Percentiles rank a stretch among this genome's conserved stretches.
These are phyloP conservation scores for Rhododendron ovatum DNA, from an alignment of 148 eudicot species.

Conservation along the genomic window DNA sequence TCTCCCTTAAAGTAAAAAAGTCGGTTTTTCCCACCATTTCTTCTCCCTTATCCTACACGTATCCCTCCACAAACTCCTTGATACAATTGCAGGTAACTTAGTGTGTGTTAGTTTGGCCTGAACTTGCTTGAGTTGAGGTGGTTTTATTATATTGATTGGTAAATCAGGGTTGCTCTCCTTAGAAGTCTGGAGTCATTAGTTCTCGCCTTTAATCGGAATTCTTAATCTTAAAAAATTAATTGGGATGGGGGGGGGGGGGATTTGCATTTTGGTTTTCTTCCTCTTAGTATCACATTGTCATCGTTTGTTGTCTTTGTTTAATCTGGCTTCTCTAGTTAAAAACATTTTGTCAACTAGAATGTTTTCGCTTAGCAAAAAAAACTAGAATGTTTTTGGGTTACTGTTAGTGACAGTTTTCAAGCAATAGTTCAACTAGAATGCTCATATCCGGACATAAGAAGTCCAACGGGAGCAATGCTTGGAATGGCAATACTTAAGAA, in stretches of 20 bases:
- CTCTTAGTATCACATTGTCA: background rate
- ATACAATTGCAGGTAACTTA: background rate
- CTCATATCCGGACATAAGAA: background rate
- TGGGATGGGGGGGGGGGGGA: background rate
- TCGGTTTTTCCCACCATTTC: background rate
- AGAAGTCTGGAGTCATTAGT: background rate
- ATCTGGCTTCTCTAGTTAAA: background rate
- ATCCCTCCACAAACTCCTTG: background rate
- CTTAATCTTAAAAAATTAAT: background rate
- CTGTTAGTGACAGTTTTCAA: background rate
- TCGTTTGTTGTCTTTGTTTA: background rate
- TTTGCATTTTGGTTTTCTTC: background rate
- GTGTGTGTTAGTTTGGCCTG: background rate
- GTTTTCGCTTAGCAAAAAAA: too few relatives aligned
- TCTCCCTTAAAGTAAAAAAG: background rate
- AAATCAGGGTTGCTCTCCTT: background rate
- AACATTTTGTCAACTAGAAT: background rate
- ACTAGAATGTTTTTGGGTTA: background rate
- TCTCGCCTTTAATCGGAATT: background rate
- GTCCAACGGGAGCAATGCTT: background rate
- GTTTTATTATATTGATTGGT: background rate
- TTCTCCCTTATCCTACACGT: background rate
- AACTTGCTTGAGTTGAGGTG: background rate
- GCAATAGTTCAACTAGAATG: background rate
- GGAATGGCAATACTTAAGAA: background rate